Evolutionary conservation across 1,139 yeast species (phyloP), one percentile per base, ranked within the genome.

Genomic region (Yamadazyma diddensiae): DNA sequence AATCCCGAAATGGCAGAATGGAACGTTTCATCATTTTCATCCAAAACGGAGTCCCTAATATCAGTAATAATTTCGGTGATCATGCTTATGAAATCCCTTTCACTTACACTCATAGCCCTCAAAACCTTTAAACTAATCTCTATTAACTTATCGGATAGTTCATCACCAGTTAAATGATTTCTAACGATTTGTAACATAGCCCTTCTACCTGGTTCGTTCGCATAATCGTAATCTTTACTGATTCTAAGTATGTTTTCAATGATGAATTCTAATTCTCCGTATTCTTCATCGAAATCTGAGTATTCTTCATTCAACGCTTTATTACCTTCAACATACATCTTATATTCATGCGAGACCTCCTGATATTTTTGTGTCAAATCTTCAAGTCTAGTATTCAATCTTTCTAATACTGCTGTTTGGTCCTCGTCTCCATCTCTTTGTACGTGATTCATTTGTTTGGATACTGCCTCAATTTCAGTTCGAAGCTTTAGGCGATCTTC

Each of bases 181-280:
- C 96, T 75, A 12, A 88, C 70, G 4, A 83, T 73, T 34, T 79
- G 82, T 28, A 87, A 60, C 79, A 87, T 82, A 30, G 80, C 78
- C 52, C 95, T 73, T 51, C 97, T 76, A 5, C 97, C 97, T 31
- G 85, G 76, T 55, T 90, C 97, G 59, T 92, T 98, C 43, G 90
- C 82, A 49, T 78, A 87, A 53, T 92, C 98, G 51, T 82, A 84
- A 24, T 77, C 77, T 27, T 73, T 73, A 0, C 92, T 81, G 24
- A 87, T 74, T 6, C 67, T 59, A 24, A 92, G 56, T 21, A 94
- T 55, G 53, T 92, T 96, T 38, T 79, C 78, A 29, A 87, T 73
- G 29, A 88, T 77, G 49, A 82, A 90, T 45, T 86, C 90, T 23
- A 80, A 54, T 36, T 83, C 92, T 20, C 64, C 65, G 13, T 74